Conservation (phyloP, 2,329 filamentous ascomycete species). For the Cytospora piceicola region DNA sequence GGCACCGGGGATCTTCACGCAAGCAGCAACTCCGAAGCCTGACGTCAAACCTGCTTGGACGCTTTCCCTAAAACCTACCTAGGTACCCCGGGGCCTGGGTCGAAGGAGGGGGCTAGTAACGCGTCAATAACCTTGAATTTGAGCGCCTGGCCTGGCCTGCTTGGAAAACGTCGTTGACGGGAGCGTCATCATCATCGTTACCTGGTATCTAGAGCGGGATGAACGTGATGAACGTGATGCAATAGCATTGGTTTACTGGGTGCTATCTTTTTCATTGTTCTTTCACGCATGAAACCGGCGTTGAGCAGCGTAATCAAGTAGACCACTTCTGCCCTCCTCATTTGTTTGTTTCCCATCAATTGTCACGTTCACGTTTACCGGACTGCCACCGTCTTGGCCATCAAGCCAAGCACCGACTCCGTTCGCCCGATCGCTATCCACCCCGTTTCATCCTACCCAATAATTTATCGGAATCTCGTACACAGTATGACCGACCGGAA, state of each 20-base stretch:
- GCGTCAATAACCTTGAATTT: background rate
- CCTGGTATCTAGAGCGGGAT: background rate
- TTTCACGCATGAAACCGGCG: background rate
- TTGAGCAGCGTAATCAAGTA: background rate
- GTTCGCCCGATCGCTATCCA: background rate
- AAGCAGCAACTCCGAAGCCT: background rate
- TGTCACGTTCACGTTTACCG: too few species aligned
- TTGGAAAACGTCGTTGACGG: background rate
- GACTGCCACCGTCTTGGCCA: slow-evolving; percentile 14
- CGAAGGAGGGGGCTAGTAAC: too few species aligned
- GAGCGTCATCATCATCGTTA: background rate
- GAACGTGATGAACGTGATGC: too few species aligned
- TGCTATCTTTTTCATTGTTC: background rate
- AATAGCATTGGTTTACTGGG: too few species aligned
- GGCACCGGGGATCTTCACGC: background rate
- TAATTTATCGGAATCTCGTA: background rate
- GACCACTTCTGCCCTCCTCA: background rate
- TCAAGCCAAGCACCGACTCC: slow-evolving; percentile 16
- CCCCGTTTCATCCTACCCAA: background rate
- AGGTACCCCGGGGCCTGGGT: too few species aligned
- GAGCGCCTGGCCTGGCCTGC: too few species aligned
- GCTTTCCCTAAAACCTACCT: background rate
- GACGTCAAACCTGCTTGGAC: background rate
- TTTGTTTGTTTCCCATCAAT: background rate
- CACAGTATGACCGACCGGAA: slow-evolving; percentile 25